phyloP scores from a whole-genome alignment of 768 basidiomycete genomes.

The Crassisporium funariophilum region DNA sequence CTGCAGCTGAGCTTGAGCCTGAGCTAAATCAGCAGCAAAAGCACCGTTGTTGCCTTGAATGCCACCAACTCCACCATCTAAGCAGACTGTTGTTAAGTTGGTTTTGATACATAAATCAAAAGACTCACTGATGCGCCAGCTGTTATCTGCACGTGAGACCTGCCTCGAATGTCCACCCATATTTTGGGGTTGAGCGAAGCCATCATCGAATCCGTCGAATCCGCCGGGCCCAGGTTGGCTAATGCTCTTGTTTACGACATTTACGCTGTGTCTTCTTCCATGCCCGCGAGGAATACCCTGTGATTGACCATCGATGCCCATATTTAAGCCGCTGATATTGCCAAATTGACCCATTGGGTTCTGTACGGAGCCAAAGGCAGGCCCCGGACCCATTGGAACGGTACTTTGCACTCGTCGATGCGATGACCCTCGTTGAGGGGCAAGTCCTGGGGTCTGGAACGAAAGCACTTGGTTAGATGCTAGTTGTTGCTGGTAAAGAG shows the following conservation, averaged over 20 bases:
- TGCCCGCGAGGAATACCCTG: constrained; percentile 79
- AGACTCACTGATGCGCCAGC: constrained; percentile 86
- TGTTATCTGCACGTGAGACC: constrained; percentile 74
- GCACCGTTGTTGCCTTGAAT: constrained; percentile 57
- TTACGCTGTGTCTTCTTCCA: constrained; percentile 88
- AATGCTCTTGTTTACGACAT: constrained; percentile 78
- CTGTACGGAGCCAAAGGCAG: constrained; percentile 47
- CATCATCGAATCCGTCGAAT: constrained; percentile 79
- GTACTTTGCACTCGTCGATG: constrained; percentile 91
- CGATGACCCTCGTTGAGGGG: constrained; percentile 52
- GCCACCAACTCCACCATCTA: constrained; percentile 78
- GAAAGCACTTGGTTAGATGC: constrained; percentile 86
- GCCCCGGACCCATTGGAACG: constrained; percentile 57
- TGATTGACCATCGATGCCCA: constrained; percentile 66
- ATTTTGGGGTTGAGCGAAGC: constrained; percentile 61
- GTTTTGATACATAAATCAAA: neutral
- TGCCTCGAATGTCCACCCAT: constrained; percentile 76
- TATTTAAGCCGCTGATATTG: constrained; percentile 48
- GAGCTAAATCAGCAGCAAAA: constrained; percentile 85
- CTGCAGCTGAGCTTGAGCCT: constrained; percentile 95
- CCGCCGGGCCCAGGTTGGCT: constrained; percentile 49
- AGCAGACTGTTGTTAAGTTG: constrained; percentile 14
- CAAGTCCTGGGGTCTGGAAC: constrained; percentile 75
- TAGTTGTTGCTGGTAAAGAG: constrained; percentile 86
- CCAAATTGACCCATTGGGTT: constrained; percentile 72